These are phyloP conservation scores for Reutealis trisperma DNA, from an alignment of 345 rosid genomes.

Conservation along the genomic window DNA sequence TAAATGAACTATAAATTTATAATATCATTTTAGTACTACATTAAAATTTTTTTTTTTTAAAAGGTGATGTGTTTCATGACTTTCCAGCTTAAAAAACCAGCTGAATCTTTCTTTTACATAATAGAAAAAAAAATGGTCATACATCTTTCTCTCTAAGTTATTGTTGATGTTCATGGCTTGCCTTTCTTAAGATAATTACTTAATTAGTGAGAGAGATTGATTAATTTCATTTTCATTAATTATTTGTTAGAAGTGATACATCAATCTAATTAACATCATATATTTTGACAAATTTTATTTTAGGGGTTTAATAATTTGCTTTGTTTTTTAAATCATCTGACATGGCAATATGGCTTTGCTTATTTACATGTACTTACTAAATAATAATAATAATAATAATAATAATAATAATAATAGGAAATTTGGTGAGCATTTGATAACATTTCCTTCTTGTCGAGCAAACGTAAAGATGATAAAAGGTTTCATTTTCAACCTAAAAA, in stretches of 20 bases:
- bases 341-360: not conserved
- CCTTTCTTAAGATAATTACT: conserved; percentile 16
- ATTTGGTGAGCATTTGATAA: not conserved
- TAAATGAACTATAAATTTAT: too few relatives aligned
- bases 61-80: not conserved
- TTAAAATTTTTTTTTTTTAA: too few relatives aligned
- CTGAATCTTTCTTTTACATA: conserved; percentile 13
- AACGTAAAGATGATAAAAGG: conserved; percentile 20
- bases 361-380: too few relatives aligned
- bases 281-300: not conserved
- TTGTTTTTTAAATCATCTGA: not conserved
- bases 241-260: not conserved
- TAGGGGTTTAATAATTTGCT: not conserved
- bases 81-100: conserved; percentile 19
- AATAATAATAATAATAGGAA: not conserved
- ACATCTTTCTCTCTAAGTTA: not conserved
- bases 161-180: conserved; percentile 30
- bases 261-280: conserved; percentile 13
- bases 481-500: conserved; percentile 11
- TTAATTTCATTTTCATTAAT: not conserved
- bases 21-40: too few relatives aligned
- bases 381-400: too few relatives aligned
- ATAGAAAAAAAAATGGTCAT: not conserved
- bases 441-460: conserved; percentile 34
- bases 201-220: not conserved